Conservation (phyloP, 1,139 yeast genomes). For the Yamadazyma triangularis region DNA sequence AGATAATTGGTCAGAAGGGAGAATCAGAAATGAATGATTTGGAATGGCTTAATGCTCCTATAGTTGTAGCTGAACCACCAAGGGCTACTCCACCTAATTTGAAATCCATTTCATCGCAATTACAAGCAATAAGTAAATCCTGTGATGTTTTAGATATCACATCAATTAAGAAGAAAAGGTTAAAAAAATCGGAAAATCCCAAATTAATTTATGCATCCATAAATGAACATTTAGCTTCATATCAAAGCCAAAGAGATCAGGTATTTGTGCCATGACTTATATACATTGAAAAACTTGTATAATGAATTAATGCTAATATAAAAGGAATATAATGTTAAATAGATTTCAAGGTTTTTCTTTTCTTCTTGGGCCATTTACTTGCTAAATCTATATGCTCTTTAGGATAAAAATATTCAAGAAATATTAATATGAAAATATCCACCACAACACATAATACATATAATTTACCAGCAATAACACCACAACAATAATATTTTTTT, state of each 20-base stretch:
- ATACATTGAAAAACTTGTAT: conserved; percentile 5
- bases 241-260: conserved; percentile 6
- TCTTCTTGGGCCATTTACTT: conserved; percentile 66
- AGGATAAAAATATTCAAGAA: conserved; percentile 74
- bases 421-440: conserved; percentile 59
- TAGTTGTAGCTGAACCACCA: background rate
- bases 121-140: conserved; percentile 14
- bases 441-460: conserved; percentile 76
- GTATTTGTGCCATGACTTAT: conserved; percentile 3
- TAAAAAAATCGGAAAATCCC: conserved; percentile 17
- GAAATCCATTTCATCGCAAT: conserved; percentile 9
- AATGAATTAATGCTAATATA: background rate
- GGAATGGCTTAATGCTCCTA: conserved; percentile 19
- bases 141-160: conserved; percentile 8
- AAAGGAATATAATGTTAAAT: no score
- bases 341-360: conserved; percentile 1
- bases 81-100: conserved; percentile 4
- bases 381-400: conserved; percentile 63
- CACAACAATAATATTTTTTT: conserved; percentile 65
- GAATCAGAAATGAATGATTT: conserved; percentile 3
- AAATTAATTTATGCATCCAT: conserved; percentile 8
- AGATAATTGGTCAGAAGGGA: conserved; percentile 11
- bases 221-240: conserved; percentile 8
- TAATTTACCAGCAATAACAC: conserved; percentile 79
- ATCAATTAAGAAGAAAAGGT: conserved; percentile 14